These are phyloP conservation scores for Papiliotrema nemorosa DNA, from an alignment of 1,284 basidiomycete species.

Conservation along the genomic window DNA sequence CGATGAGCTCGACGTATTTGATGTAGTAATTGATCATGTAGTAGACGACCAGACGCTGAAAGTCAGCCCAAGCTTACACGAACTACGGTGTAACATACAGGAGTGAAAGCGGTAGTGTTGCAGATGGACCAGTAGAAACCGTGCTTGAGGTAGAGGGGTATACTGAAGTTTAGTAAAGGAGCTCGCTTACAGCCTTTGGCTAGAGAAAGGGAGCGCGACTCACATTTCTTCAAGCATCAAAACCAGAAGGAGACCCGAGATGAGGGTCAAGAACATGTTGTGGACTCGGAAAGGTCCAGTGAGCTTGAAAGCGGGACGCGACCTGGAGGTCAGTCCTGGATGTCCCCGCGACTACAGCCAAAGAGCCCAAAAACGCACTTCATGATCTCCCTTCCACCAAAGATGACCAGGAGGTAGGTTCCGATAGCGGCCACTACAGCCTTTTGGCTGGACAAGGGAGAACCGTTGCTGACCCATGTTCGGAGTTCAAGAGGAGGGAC, in stretches of 20 bases:
- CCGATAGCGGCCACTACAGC: conserved; percentile 67
- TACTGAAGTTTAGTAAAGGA: conserved; percentile 24
- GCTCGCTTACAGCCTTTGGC: neutral
- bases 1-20: conserved; percentile 89
- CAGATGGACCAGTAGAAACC: conserved; percentile 78
- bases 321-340: conserved; percentile 33
- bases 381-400: conserved; percentile 82
- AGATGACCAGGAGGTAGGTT: conserved; percentile 84
- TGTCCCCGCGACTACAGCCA: neutral
- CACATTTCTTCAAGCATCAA: conserved; percentile 86
- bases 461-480: conserved; percentile 49
- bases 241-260: conserved; percentile 73
- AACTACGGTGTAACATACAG: conserved; percentile 60
- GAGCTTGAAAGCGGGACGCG: conserved; percentile 69
- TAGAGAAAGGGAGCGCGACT: conserved; percentile 10
- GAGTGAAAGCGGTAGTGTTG: conserved; percentile 72
- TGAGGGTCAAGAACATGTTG: conserved; percentile 80
- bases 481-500: conserved; percentile 30
- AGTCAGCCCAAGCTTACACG: conserved; percentile 1
- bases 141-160: conserved; percentile 68
- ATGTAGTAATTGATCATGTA: conserved; percentile 99
- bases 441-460: conserved; percentile 74
- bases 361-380: conserved; percentile 50
- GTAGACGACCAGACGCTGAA: conserved; percentile 77
- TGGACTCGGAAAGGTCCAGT: conserved; percentile 86